Conservation (phyloP, 768 basidiomycete species). For the Rhodotorula toruloides region DNA sequence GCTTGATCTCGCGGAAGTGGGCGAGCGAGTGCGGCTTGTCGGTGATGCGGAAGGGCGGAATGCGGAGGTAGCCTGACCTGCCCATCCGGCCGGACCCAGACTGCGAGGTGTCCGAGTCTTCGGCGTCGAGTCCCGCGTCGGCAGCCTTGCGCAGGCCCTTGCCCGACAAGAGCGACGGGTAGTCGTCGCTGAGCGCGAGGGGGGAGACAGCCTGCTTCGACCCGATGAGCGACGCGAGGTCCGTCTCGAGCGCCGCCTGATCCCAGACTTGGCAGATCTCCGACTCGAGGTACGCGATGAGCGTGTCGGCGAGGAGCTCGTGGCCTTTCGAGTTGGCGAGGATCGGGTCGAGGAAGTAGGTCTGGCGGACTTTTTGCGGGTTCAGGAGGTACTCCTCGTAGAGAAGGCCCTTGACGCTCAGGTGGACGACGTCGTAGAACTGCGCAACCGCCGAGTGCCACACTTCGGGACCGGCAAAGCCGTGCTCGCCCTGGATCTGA, state of each 20-base stretch:
- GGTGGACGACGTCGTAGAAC: slow-evolving; percentile 93
- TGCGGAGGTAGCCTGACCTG: slow-evolving; percentile 51
- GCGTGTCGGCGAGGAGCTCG: slow-evolving; percentile 79
- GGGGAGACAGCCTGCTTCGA: slow-evolving; percentile 18
- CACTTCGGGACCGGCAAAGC: slow-evolving; percentile 84
- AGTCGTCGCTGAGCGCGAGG: slow-evolving; percentile 35
- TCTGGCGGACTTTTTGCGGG: slow-evolving; percentile 57
- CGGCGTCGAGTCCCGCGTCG: slow-evolving; percentile 41
- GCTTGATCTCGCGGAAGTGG: slow-evolving; percentile 74
- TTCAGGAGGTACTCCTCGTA: slow-evolving; percentile 76
- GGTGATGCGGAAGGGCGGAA: slow-evolving; percentile 70
- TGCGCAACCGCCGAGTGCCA: slow-evolving; percentile 86
- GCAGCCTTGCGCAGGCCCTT: slow-evolving; percentile 42
- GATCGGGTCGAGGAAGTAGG: slow-evolving; percentile 75
- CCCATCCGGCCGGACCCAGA: slow-evolving; percentile 29
- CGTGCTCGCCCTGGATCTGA: slow-evolving; percentile 69
- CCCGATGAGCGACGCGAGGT: slow-evolving; percentile 38
- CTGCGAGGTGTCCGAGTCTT: slow-evolving; percentile 35
- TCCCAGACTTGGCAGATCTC: slow-evolving; percentile 83
- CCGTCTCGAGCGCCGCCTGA: slow-evolving; percentile 42
- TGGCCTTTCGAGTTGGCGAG: slow-evolving; percentile 78
- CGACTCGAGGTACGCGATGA: slow-evolving; percentile 81
- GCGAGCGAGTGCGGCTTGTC: slow-evolving; percentile 51
- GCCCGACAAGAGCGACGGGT: slow-evolving; percentile 41
- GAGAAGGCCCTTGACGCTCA: slow-evolving; percentile 74